Conservation (phyloP, 495 filamentous ascomycete species). For the Hypoxylon fragiforme region DNA sequence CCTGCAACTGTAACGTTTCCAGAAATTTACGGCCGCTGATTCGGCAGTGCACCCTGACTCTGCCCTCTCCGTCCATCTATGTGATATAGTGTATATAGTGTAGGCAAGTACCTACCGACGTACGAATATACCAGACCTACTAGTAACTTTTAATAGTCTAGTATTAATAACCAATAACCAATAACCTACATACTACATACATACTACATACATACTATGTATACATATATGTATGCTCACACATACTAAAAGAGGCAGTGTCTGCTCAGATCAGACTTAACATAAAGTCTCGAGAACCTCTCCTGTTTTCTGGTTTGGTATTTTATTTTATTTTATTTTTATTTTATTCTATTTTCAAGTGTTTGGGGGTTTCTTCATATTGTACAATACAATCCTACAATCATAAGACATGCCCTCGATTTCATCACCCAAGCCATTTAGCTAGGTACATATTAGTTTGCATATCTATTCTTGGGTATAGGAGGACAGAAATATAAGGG, state of each 20-base stretch:
- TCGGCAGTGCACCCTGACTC: constrained; percentile 35
- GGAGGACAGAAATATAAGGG: not conserved
- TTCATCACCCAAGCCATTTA: constrained; percentile 3
- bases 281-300: not conserved
- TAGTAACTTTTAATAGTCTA: too few species aligned
- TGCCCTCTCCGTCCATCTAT: not conserved
- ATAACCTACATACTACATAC: too few species aligned
- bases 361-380: too few species aligned
- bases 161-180: too few species aligned
- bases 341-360: too few species aligned
- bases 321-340: too few species aligned
- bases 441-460: not conserved
- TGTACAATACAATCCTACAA: not conserved
- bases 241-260: not conserved
- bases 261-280: not conserved
- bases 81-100: not conserved
- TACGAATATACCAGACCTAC: not conserved
- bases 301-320: too few species aligned
- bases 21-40: constrained; percentile 29
- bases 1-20: constrained; percentile 40
- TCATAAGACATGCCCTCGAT: constrained; percentile 18
- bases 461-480: not conserved
- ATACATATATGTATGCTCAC: not conserved
- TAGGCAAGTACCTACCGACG: constrained; percentile 2
- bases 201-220: not conserved